Evolutionary conservation across 768 basidiomycete genomes (phyloP).

Genomic region (Boletus pseudo-olivaceus): DNA sequence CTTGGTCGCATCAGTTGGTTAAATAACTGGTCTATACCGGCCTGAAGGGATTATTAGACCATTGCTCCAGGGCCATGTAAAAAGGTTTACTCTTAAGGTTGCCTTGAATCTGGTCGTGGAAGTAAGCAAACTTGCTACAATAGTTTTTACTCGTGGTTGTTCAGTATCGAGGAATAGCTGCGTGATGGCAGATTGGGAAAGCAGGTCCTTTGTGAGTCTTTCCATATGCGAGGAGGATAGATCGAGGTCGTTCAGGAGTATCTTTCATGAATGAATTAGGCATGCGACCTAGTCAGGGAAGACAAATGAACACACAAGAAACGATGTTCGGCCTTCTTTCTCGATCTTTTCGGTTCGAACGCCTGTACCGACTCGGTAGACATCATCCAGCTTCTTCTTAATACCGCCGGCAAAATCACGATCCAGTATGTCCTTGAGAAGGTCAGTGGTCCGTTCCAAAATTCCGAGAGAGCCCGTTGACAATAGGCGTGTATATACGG

Average conservation of each 20-base stretch:
- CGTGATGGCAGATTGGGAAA: constrained; percentile 47
- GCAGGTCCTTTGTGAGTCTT: constrained; percentile 66
- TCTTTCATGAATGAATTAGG: constrained; percentile 42
- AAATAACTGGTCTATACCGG: constrained; percentile 90
- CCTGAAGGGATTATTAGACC: constrained; percentile 37
- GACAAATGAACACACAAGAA: constrained; percentile 61
- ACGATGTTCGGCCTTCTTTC: constrained; percentile 71
- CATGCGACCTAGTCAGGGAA: neutral
- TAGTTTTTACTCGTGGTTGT: constrained; percentile 44
- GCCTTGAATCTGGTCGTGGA: constrained; percentile 64
- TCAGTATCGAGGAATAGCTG: constrained; percentile 70
- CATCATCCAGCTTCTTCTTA: constrained; percentile 82
- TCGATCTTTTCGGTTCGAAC: constrained; percentile 72
- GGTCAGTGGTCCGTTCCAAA: constrained; percentile 56
- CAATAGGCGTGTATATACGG: constrained; percentile 71
- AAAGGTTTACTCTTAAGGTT: constrained; percentile 61
- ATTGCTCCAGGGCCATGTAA: neutral
- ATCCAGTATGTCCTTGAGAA: constrained; percentile 74
- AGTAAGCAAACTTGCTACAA: constrained; percentile 49
- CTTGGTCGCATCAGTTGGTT: constrained; percentile 90
- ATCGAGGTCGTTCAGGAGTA: constrained; percentile 91
- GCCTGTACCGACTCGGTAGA: constrained; percentile 60
- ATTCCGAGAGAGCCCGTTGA: constrained; percentile 67
- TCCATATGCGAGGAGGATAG: constrained; percentile 87
- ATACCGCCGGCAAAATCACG: constrained; percentile 78